Conservation (phyloP, 192 early-diverging fungal species). For the Backusella parvicylindrica region DNA sequence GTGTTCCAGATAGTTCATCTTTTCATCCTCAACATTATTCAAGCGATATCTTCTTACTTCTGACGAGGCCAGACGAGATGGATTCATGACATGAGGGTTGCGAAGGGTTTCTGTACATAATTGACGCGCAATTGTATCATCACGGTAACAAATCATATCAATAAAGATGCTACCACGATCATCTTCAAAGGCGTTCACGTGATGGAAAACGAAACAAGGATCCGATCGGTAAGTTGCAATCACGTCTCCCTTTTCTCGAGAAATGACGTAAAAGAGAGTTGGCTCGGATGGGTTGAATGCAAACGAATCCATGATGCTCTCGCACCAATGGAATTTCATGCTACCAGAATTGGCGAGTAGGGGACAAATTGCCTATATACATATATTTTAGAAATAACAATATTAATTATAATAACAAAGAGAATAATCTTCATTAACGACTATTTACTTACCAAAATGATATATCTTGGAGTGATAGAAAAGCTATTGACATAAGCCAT, state of each 20-base stretch:
- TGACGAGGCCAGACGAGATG: not conserved
- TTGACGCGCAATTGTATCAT: slow-evolving; percentile 55
- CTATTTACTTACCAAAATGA: slow-evolving; percentile 54
- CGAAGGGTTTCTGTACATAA: slow-evolving; percentile 52
- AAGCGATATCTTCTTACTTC: not conserved
- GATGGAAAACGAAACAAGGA: slow-evolving; percentile 51
- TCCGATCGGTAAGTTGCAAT: slow-evolving; percentile 68
- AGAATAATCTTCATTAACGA: no score
- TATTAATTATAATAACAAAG: no score
- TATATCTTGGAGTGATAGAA: slow-evolving; percentile 66
- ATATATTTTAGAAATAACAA: not conserved
- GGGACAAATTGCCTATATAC: slow-evolving; percentile 30
- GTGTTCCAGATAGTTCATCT: not conserved
- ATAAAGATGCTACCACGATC: slow-evolving; percentile 40
- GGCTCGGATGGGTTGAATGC: slow-evolving; percentile 54
- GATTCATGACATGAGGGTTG: slow-evolving; percentile 24
- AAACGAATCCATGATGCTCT: slow-evolving; percentile 71
- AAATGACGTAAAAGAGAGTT: slow-evolving; percentile 70
- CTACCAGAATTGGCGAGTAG: slow-evolving; percentile 60
- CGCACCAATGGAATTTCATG: slow-evolving; percentile 64
- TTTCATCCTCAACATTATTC: not conserved
- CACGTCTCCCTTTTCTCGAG: slow-evolving; percentile 60
- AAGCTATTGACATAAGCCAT: slow-evolving; percentile 77
- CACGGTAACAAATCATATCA: slow-evolving; percentile 60
- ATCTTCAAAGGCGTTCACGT: slow-evolving; percentile 72